Base-by-base conservation (phyloP, 1,139 yeast species). In the Scheffersomyces illinoinensis region DNA sequence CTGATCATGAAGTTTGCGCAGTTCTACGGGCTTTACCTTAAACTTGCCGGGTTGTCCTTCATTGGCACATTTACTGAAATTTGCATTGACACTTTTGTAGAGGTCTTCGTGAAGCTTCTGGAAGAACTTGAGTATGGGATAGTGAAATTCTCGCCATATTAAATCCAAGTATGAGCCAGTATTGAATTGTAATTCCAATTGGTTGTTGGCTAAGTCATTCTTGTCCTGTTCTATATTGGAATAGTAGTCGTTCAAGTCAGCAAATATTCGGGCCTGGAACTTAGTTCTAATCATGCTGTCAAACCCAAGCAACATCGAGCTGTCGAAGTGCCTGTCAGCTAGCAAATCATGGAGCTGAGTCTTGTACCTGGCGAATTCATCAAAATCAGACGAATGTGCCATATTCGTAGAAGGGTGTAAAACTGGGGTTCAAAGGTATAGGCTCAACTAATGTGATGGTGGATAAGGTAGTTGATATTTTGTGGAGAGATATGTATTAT, bases 111-210 rank as follows among this genome's bases (percentile, higher is more conserved):
- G 85, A 55, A 75, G 80, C 12, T 68, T 63, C 63, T 81, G 84
- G 63, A 78, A 87, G 67, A 81, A 82, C 63, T 86, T 87, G 61
- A 88, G 79, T 0, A 85, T 80, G 0, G 91, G 91, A 64, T 87
- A 86, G 65, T 87, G 89, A 65, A 88, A 81, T 18, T 85, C 84
- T 26, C 77, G 68, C 93, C 93, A 89, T 21, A 86, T 69, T 5
- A 70, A 64, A 54, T 85, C 88, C 24, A 88, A 71, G 24, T 67
- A 71, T 21, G 69, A 68, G 39, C 76, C 72, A 47, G 81, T 77
- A 70, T 65, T 66, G 61, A 78, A 78, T 10, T 69, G 72, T 1
- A 64, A 55, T 8, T 68, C 73, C 18, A 55, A 50, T 8, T 64
- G 60, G 23, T 64, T 63, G 10, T 63, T 61, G 10, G 66, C 66